Evolutionary conservation across 2,329 filamentous ascomycete species (phyloP), one percentile per base, ranked within the genome.

Genomic region (Apiospora kogelbergensis): DNA sequence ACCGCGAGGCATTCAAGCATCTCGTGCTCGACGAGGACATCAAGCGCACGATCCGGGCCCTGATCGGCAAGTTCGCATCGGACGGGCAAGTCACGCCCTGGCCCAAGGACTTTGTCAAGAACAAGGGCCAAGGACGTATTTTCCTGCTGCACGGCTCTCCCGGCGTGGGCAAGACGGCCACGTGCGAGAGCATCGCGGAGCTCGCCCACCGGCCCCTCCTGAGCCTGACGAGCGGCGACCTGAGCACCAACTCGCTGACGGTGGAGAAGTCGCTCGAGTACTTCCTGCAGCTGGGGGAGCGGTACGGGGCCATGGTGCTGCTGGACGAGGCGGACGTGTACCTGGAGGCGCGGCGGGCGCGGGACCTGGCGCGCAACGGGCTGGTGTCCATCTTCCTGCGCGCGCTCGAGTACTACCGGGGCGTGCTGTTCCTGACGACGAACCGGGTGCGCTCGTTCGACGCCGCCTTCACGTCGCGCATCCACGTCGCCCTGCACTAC

Each of bases 21-120:
- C 83, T 88, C 2, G 85, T 87, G 11, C 80, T 88, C 24, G 82
- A 83, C 1, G 72, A 80, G 1, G 83, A 83, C 40, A 81, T 85
- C 68, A 88, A 88, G 75, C 82, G 86, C 53, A 79, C 87, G 9
- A 82, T 87, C 71, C 79, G 83, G 15, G 65, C 44, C 10, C 9
- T 66, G 44, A 66, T 53, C n/a, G 65, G 65, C 42, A 53, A 48
- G 40, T 66, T 66, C 9, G 83, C 84, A 1, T 53, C 64, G 26
- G 64, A 67, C 4, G 48, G 40, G 1, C 65, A 67, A 20, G 30
- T 69, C 13, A 45, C 37, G 6, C 26, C 33, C 4, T 86, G 83
- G 84, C 78, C 80, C 70, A 82, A 81, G 71, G 68, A 73, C 24
- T 44, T 73, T 1, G 68, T 73, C 33, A 66, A 68, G 30, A 71